phyloP scores from a whole-genome alignment of 768 basidiomycete species.

The Tulasnella sp. region DNA sequence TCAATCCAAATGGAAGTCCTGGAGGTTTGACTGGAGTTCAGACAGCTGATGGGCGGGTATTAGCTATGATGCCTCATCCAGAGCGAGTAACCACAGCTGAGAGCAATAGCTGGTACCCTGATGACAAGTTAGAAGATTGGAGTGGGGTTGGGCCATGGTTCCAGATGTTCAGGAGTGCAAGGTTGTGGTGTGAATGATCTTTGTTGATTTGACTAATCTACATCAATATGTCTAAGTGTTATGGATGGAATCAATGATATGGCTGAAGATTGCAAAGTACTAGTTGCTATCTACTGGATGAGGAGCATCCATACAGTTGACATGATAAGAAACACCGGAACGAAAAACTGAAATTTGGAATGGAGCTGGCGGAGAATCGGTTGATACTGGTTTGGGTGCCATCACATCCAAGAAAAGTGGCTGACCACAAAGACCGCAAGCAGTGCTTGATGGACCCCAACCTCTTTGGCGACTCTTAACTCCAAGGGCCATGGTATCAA shows the following conservation, averaged over 20 bases:
- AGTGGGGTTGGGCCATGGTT: constrained; percentile 75
- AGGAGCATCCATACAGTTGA: constrained; percentile 1
- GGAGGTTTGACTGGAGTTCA: constrained; percentile 82
- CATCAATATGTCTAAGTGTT: neutral
- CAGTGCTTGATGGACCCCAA: constrained; percentile 1
- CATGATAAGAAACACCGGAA: constrained; percentile 15
- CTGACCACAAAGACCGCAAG: neutral
- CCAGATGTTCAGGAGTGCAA: constrained; percentile 81
- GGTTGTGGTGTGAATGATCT: constrained; percentile 38
- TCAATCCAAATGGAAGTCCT: constrained; percentile 78
- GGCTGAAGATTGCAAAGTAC: neutral
- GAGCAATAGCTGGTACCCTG: constrained; percentile 87
- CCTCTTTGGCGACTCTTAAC: constrained; percentile 9
- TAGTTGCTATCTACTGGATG: neutral
- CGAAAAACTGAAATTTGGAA: too few relatives aligned
- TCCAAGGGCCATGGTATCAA: constrained; percentile 47
- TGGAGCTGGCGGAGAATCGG: neutral
- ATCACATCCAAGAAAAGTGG: neutral
- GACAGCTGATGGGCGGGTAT: constrained; percentile 73
- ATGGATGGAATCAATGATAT: neutral
- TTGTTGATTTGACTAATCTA: neutral
- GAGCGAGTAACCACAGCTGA: constrained; percentile 71
- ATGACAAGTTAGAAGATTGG: constrained; percentile 45
- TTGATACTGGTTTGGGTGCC: neutral
- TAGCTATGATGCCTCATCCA: constrained; percentile 96